These are phyloP conservation scores for Trichosanthes truncata DNA, from an alignment of 306 rosid genomes.

Conservation along the genomic window DNA sequence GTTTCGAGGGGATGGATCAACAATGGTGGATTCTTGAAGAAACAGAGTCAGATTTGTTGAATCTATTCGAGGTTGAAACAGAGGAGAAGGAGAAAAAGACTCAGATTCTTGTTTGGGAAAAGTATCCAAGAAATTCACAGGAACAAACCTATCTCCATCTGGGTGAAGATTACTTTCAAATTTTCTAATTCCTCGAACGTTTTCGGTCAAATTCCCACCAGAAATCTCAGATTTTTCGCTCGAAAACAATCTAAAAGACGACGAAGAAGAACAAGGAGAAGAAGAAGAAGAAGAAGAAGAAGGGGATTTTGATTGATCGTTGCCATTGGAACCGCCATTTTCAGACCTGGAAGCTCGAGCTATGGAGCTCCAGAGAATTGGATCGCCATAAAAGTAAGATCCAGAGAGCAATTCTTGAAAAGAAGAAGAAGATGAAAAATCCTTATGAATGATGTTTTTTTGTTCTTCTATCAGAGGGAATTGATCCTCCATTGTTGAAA, in stretches of 20 bases:
- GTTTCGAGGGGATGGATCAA: slow-evolving; percentile 8
- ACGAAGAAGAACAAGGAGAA: slow-evolving; percentile 21
- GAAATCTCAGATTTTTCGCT: slow-evolving; percentile 16
- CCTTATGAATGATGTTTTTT: slow-evolving; percentile 34
- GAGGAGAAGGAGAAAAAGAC: slow-evolving; percentile 24
- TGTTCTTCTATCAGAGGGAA: slow-evolving; percentile 44
- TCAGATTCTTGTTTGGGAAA: slow-evolving; percentile 33
- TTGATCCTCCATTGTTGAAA: slow-evolving; percentile 37
- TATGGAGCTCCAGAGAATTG: slow-evolving; percentile 29
- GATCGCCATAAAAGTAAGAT: slow-evolving; percentile 40
- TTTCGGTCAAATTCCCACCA: slow-evolving; percentile 16
- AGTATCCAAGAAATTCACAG: slow-evolving; percentile 57
- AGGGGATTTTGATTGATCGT: slow-evolving; percentile 23
- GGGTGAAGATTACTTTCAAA: neutral
- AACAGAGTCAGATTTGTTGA: slow-evolving; percentile 58
- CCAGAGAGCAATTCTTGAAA: slow-evolving; percentile 32
- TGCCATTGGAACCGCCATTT: slow-evolving; percentile 13
- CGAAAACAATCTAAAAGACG: slow-evolving; percentile 20
- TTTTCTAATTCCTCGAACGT: slow-evolving; percentile 16
- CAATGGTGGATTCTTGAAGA: slow-evolving; percentile 36
- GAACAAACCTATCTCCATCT: slow-evolving; percentile 27
- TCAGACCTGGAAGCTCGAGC: slow-evolving; percentile 19
- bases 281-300: slow-evolving; percentile 26
- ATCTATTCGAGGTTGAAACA: slow-evolving; percentile 21
- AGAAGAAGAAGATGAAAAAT: slow-evolving; percentile 32